Conservation (phyloP, 2,329 filamentous ascomycete genomes). For the Hymenoscyphus occultus region DNA sequence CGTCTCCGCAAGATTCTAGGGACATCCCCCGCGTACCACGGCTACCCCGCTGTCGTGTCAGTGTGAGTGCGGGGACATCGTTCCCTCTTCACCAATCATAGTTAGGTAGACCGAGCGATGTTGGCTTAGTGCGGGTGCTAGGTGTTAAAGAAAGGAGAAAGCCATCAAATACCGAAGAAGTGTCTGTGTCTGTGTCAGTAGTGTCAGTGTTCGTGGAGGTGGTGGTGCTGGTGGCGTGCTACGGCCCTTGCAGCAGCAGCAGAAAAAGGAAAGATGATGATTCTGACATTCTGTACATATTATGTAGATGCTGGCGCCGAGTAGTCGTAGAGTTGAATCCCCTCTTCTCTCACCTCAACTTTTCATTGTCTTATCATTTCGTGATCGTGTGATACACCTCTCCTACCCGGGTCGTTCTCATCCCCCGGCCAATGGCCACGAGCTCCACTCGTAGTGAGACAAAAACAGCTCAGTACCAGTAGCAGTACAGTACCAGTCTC, state of each 20-base stretch:
- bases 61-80: neutral
- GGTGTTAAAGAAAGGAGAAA: neutral
- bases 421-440: neutral
- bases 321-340: too few relatives aligned
- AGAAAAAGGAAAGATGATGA: neutral
- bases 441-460: neutral
- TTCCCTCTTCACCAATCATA: neutral
- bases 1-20: neutral
- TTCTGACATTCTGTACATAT: neutral
- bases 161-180: neutral
- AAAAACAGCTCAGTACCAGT: neutral
- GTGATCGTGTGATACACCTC: neutral
- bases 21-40: slow-evolving; percentile 1
- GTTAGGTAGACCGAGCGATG: neutral
- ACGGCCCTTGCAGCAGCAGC: neutral
- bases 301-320: neutral
- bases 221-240: neutral
- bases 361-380: slow-evolving; percentile 1
- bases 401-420: neutral
- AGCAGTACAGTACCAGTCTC: too few relatives aligned
- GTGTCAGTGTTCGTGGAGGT: neutral
- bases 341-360: neutral
- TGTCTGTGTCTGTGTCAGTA: neutral
- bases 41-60: neutral
- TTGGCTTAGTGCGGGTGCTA: neutral